These are phyloP conservation scores for Aureobasidium sp. DNA, from an alignment of 2,329 filamentous ascomycete species.

Conservation along the genomic window DNA sequence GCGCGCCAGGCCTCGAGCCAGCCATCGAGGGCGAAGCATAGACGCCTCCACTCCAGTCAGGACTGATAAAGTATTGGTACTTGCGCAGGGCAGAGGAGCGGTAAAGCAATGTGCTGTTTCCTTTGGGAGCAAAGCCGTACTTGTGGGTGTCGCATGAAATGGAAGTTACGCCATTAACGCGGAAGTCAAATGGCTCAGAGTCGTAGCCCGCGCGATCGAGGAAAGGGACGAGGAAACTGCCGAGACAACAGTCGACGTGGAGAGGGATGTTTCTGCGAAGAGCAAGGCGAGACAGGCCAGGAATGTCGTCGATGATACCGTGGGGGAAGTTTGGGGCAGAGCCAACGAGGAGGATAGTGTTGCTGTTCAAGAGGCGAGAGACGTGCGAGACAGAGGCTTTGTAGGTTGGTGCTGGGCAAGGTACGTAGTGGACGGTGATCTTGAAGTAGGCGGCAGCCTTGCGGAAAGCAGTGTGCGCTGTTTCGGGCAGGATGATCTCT, in stretches of 20 bases:
- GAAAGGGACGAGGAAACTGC: slow-evolving; percentile 89
- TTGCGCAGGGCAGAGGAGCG: slow-evolving; percentile 67
- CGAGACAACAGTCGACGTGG: slow-evolving; percentile 95
- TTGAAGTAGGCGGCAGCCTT: slow-evolving; percentile 95
- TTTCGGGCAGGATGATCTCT: slow-evolving; percentile 94
- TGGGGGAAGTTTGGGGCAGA: slow-evolving; percentile 97
- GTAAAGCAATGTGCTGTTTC: slow-evolving; percentile 89
- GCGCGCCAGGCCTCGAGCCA: slow-evolving; percentile 80
- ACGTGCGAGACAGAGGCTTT: slow-evolving; percentile 75
- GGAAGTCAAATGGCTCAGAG: slow-evolving; percentile 82
- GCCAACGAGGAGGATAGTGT: slow-evolving; percentile 87
- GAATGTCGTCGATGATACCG: slow-evolving; percentile 93
- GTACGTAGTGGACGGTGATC: slow-evolving; percentile 85
- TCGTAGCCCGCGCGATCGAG: slow-evolving; percentile 92
- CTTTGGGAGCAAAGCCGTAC: slow-evolving; percentile 97
- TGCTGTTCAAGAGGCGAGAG: slow-evolving; percentile 79
- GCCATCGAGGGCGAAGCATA: slow-evolving; percentile 91
- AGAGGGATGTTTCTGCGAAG: slow-evolving; percentile 71
- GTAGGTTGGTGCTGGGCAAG: slow-evolving; percentile 76
- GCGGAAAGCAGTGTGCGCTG: slow-evolving; percentile 90
- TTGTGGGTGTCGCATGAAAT: slow-evolving; percentile 98
- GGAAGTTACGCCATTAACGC: slow-evolving; percentile 84
- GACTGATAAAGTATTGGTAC: slow-evolving; percentile 94
- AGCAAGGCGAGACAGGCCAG: slow-evolving; percentile 74
- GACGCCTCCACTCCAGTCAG: slow-evolving; percentile 91